Conservation (phyloP, 2,329 filamentous ascomycete species). For the Ceratocystis lukuohia region DNA sequence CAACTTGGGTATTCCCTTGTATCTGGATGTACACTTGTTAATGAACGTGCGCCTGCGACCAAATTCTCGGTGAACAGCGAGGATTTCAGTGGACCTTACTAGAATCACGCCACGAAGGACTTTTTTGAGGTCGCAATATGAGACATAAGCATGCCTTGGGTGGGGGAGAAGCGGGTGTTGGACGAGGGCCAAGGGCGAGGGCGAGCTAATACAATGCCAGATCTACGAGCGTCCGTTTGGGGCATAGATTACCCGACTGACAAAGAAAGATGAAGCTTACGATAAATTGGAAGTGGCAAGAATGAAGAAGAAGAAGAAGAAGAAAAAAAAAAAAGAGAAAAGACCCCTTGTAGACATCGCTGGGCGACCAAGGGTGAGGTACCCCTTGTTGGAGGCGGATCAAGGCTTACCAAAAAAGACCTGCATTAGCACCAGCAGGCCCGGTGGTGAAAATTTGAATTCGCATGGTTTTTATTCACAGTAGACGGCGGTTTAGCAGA, state of each 20-base stretch:
- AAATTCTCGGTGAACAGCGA: conserved; percentile 5
- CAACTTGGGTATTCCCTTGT: neutral
- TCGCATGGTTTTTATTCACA: neutral
- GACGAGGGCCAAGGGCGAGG: neutral
- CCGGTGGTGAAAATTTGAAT: neutral
- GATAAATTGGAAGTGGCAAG: neutral
- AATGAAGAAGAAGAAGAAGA: neutral
- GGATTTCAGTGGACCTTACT: conserved; percentile 4
- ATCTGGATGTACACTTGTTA: neutral
- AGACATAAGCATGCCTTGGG: neutral
- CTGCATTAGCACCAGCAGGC: neutral
- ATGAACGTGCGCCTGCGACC: neutral
- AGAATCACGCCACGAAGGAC: neutral
- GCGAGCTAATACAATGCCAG: neutral
- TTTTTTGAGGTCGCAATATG: neutral
- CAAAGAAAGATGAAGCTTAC: neutral
- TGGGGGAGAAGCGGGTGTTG: neutral
- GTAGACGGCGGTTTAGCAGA: neutral
- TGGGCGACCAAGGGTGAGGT: neutral
- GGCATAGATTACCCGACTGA: neutral
- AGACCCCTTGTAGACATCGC: neutral
- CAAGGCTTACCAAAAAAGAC: neutral
- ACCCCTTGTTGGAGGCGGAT: neutral
- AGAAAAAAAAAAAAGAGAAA: neutral
- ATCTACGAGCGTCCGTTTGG: neutral